Base-by-base conservation (phyloP, 768 basidiomycete species). In the Inosperma sp. region DNA sequence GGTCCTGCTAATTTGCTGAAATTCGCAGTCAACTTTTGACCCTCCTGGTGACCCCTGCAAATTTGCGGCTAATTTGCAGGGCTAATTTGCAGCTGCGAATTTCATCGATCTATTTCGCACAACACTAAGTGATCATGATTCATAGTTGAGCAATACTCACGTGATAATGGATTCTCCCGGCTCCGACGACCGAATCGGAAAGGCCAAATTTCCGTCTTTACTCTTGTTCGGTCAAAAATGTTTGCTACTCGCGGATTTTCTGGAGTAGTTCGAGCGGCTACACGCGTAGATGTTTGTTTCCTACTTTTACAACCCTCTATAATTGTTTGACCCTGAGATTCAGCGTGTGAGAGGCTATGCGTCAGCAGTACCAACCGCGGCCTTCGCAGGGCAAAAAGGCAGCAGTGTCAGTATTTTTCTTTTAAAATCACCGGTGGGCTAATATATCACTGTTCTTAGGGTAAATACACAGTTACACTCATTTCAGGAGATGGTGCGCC, bases 381-480 rank as follows among this genome's bases (percentile, higher is more conserved):
- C 85, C 54, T 96, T 93, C 72, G 82, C 88, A 70, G 90, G 89
- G 50, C 81, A 90, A 76, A 95, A 94, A 76, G 84, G 82, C 60
- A 75, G 80, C 65, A 86, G 88, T 69, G 93, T 94, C 65, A 68
- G 89, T 70, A 19, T 55, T 57, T 52, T 29, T 19, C 19, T 13
- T 12, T 51, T n/a, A 17, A 44, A 30, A n/a, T 7, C 5, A 16
- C 13, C 19, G 19, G 27, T 19, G 21, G 31, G 33, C 37, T 54
- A 13, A 56, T 22, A 8, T 7, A 17, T 41, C 35, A 23, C 13
- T 52, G 10, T 36, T n/a, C 19, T 34, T 31, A 97, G 94, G 94
- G 94, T 52, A 96, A 95, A 77, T 96, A 95, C 73, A 84, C 86
- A 27, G 94, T 97, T 50, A 97, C 96, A 35, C 75, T 97, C 53